These are phyloP conservation scores for Citrus australasica DNA, from an alignment of 345 rosid species.

Conservation along the genomic window DNA sequence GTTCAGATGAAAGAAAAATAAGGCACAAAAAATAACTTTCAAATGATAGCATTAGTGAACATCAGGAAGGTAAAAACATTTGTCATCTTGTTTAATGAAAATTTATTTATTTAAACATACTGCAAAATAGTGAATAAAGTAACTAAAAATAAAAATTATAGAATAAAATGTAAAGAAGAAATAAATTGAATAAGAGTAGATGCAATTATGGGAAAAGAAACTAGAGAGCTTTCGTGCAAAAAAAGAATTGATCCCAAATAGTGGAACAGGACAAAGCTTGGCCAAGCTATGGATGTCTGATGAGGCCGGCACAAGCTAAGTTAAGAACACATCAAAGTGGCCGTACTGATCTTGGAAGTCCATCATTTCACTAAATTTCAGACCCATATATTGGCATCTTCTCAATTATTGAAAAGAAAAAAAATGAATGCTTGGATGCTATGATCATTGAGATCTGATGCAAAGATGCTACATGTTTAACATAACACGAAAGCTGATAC, in stretches of 20 bases:
- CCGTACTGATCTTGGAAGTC: neutral
- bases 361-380: neutral
- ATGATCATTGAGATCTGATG: neutral
- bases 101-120: neutral
- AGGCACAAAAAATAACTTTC: neutral
- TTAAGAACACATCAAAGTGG: neutral
- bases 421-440: neutral
- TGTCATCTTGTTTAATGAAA: neutral
- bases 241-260: neutral
- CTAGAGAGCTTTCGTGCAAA: neutral
- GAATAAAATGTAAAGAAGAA: neutral
- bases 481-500: neutral
- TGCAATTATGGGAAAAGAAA: neutral
- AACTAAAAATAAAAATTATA: too few relatives aligned
- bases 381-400: neutral
- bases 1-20: neutral
- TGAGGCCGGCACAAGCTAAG: neutral
- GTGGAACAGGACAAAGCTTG: neutral
- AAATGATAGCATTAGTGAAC: neutral
- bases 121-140: neutral
- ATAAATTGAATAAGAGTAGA: neutral
- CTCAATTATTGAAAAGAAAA: neutral
- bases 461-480: neutral
- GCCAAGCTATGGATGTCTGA: neutral
- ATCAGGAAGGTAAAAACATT: neutral